Conservation (phyloP, 2,329 filamentous ascomycete species). For the Colletotrichum neosansevieriae region DNA sequence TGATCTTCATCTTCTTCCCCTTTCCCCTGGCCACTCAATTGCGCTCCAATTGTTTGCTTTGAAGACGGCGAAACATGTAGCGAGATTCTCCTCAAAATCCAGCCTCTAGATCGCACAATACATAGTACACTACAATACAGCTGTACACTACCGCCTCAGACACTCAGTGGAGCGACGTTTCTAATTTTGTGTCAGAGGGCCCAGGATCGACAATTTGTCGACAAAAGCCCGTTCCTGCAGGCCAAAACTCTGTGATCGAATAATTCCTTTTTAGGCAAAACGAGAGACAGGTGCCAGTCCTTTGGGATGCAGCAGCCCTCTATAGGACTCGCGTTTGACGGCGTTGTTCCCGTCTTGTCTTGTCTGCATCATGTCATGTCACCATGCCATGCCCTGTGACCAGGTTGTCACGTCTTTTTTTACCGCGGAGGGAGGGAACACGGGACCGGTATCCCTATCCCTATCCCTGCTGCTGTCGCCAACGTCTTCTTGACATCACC, state of each 20-base stretch:
- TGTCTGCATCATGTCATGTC: neutral
- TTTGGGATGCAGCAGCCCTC: neutral
- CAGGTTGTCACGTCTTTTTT: neutral
- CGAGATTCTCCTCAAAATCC: too few species aligned
- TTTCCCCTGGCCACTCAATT: neutral
- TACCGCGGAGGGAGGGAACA: neutral
- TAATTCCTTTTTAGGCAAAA: neutral
- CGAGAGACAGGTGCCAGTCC: neutral
- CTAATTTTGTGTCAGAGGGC: constrained; percentile 13
- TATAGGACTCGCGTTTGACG: constrained; percentile 3
- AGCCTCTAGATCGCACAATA: neutral
- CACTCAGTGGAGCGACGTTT: constrained; percentile 13
- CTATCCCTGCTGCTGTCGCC: constrained; percentile 19
- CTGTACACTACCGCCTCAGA: constrained; percentile 3
- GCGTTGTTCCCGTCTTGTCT: neutral
- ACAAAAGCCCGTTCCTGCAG: constrained; percentile 34
- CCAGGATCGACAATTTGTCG: constrained; percentile 22
- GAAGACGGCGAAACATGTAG: too few species aligned
- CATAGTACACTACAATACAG: too few species aligned
- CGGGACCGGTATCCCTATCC: neutral
- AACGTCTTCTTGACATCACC: constrained; percentile 39
- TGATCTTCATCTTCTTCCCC: constrained; percentile 9
- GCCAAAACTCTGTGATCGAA: neutral
- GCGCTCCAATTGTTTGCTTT: too few species aligned
- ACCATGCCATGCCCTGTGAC: neutral